These are phyloP conservation scores for Fagopyrum esculentum DNA, from an alignment of 148 eudicot genomes.

Conservation along the genomic window DNA sequence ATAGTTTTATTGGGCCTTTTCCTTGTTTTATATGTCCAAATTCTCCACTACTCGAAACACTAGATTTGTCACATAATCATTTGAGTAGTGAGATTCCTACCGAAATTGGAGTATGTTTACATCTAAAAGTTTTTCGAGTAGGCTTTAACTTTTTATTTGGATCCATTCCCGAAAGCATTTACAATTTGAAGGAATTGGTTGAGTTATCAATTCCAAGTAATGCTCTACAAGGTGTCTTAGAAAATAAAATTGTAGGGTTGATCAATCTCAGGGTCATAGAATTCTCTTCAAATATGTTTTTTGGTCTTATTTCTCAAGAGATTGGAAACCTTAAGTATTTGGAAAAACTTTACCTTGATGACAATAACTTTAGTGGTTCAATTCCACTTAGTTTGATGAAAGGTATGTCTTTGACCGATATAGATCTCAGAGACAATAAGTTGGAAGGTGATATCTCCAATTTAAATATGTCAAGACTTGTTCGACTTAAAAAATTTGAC, in stretches of 20 bases:
- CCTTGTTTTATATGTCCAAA: no score
- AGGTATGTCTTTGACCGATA: conserved; percentile 44
- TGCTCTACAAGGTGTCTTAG: conserved; percentile 35
- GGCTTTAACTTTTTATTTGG: no score
- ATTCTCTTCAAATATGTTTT: conserved; percentile 13
- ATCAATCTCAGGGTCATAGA: not conserved
- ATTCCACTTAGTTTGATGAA: conserved; percentile 60
- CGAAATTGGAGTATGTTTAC: no score
- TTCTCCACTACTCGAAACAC: no score
- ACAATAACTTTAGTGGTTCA: conserved; percentile 52
- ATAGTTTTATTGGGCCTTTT: no score
- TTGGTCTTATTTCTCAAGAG: conserved; percentile 44
- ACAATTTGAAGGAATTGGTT: no score
- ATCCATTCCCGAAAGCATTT: no score
- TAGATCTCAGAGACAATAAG: conserved; percentile 57
- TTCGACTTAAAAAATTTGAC: conserved; percentile 46
- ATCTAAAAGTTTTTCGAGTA: no score
- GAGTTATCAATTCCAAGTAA: conserved; percentile 29
- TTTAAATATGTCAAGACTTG: conserved; percentile 56
- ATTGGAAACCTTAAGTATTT: conserved; percentile 53
- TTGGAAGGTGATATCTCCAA: conserved; percentile 55
- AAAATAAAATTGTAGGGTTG: not conserved
- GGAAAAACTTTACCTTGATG: conserved; percentile 56
- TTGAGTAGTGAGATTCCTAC: no score
- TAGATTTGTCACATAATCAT: no score